A percentile compares a stretch with the other conserved stretches of the same genome.
These are phyloP conservation scores for Venturia asperata DNA, from an alignment of 2,329 filamentous ascomycete species.

Conservation along the genomic window DNA sequence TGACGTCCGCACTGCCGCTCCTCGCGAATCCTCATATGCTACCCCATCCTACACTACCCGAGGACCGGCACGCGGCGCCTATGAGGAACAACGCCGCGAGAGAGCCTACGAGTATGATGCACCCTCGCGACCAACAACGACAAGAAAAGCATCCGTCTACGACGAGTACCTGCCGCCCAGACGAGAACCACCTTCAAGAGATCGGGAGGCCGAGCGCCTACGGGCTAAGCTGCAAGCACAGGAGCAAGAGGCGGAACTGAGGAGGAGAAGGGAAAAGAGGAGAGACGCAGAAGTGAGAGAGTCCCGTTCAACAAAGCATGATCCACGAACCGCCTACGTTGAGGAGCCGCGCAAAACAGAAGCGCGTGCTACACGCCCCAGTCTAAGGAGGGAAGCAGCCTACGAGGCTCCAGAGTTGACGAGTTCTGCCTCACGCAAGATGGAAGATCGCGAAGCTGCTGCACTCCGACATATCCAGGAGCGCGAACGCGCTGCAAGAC, in stretches of 20 bases:
- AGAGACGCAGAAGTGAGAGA: conserved; percentile 15
- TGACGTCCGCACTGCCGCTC: conserved; percentile 16
- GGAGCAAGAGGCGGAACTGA: conserved; percentile 10
- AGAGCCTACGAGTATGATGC: conserved; percentile 15
- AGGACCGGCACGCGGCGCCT: neutral
- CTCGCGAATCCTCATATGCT: conserved; percentile 13
- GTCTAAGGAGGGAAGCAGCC: neutral
- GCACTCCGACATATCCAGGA: conserved; percentile 9
- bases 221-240: neutral
- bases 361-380: neutral
- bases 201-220: conserved; percentile 10
- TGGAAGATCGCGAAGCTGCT: conserved; percentile 10
- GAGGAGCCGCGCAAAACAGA: conserved; percentile 8
- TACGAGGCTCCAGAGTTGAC: neutral
- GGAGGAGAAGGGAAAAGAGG: conserved; percentile 1
- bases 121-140: conserved; percentile 2
- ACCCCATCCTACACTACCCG: conserved; percentile 1
- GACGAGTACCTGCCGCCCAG: conserved; percentile 7
- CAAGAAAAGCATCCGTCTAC: conserved; percentile 12
- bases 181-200: conserved; percentile 14
- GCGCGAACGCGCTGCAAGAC: neutral
- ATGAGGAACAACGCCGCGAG: conserved; percentile 1
- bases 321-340: neutral
- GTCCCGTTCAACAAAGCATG: conserved; percentile 12
- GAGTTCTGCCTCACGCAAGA: conserved; percentile 12